Evolutionary conservation across 306 rosid species (phyloP).

Genomic region (Vigna mungo): DNA sequence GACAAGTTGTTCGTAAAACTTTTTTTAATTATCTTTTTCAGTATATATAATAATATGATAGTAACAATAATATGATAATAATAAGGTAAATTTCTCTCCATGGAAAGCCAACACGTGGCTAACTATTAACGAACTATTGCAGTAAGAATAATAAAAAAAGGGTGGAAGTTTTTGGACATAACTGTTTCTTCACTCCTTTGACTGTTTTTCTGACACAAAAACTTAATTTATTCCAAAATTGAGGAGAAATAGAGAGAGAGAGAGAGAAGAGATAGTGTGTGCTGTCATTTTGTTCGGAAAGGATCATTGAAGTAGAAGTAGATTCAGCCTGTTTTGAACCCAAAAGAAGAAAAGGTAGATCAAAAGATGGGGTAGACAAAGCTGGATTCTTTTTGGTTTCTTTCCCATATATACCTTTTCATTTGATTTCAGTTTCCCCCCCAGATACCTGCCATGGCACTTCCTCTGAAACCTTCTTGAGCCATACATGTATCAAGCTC

Average conservation of each 20-base stretch:
- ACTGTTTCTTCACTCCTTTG: constrained; percentile 41
- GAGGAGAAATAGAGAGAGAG: constrained; percentile 35
- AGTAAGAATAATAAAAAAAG: constrained; percentile 14
- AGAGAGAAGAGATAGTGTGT: constrained; percentile 27
- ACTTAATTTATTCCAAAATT: constrained; percentile 20
- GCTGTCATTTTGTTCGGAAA: constrained; percentile 42
- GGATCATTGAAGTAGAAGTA: constrained; percentile 41
- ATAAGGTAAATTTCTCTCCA: not conserved
- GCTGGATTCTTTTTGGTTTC: constrained; percentile 44
- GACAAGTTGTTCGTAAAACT: not conserved
- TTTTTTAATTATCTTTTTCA: not conserved
- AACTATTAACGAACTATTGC: constrained; percentile 45
- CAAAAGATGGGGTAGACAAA: constrained; percentile 45
- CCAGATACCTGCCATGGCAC: constrained; percentile 41
- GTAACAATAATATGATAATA: not conserved
- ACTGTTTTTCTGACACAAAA: constrained; percentile 37
- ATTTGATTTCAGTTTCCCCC: not conserved
- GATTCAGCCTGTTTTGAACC: constrained; percentile 38
- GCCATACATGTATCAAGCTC: constrained; percentile 8
- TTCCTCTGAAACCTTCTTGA: constrained; percentile 47
- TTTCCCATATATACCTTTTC: constrained; percentile 15
- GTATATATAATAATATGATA: not conserved
- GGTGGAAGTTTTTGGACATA: constrained; percentile 14
- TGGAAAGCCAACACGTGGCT: constrained; percentile 6
- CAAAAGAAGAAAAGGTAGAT: constrained; percentile 19